Evolutionary conservation across 140 eudicot species (phyloP), one percentile per base, ranked within the genome.

Genomic region (Cichorium intybus): DNA sequence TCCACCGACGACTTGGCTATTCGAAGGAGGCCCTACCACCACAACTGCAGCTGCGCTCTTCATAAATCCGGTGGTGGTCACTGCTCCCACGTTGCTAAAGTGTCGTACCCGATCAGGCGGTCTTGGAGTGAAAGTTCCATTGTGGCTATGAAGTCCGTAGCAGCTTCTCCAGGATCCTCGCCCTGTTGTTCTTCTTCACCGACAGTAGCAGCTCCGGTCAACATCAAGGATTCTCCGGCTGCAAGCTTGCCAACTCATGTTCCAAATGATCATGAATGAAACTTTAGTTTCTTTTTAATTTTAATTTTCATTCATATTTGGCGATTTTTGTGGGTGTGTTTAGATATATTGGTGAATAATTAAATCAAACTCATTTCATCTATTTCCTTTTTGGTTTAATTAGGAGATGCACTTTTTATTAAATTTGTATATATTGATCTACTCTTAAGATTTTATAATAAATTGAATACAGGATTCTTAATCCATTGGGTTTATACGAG

Each of bases 1-100:
- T 70, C 84, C 4, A 45, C 37, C 17, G 52, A 70, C 4, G 82
- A 71, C 27, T 62, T 52, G 71, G 56, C 61, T 16, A 54, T 64
- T 20, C 73, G 56, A 64, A 52, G 60, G 10, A 60, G 85, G 56
- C 89, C 86, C 1, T 76, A 79, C 54, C 83, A 79, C 26, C 27
- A 45, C 3, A 75, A 80, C 47, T 79, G 85, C 43, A 76, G 56
- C 1, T 83, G 89, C 52, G 80, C 85, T 31, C 57, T 83, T 37
- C 85, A 80, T 54, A 56, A 78, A 5, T 29, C 55, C 37, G 41
- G 45, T 17, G 47, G 71, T 49, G 71, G 53, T 1, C 60, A 67
- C 23, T 68, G 83, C 66, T 52, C 64, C 1, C 64, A 74, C 6
- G 58, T 53, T 3, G 65, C 73, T 46, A 72, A 69, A 48, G 69